Conservation (phyloP, 1,284 basidiomycete genomes). For the Heliocybe sulcata region DNA sequence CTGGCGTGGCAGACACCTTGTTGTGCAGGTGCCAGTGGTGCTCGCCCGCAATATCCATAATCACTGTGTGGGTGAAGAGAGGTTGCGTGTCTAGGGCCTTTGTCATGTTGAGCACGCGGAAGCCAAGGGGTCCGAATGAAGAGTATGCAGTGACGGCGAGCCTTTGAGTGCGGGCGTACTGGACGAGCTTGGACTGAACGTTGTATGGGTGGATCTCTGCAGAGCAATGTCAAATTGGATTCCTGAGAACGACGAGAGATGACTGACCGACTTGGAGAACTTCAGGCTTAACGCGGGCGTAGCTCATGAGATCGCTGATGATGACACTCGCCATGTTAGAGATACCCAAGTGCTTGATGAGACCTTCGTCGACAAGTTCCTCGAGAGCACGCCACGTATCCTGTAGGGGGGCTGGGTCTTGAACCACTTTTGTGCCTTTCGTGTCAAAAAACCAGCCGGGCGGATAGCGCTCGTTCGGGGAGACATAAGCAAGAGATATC, state of each 20-base stretch:
- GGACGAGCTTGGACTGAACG: slow-evolving; percentile 13
- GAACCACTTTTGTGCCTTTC: slow-evolving; percentile 15
- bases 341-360: slow-evolving; percentile 17
- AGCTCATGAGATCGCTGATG: slow-evolving; percentile 18
- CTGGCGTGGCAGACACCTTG: slow-evolving; percentile 8
- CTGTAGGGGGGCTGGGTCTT: slow-evolving; percentile 14
- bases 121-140: slow-evolving; percentile 19
- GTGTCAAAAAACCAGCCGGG: slow-evolving; percentile 18
- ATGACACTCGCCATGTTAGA: slow-evolving; percentile 17
- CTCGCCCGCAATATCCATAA: slow-evolving; percentile 13
- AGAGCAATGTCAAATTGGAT: not conserved
- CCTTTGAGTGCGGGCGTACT: slow-evolving; percentile 14
- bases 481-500: not conserved
- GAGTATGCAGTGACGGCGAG: slow-evolving; percentile 18
- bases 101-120: slow-evolving; percentile 15
- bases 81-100: slow-evolving; percentile 13
- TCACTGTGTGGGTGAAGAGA: slow-evolving; percentile 16
- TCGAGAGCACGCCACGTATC: slow-evolving; percentile 21
- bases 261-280: slow-evolving; percentile 19
- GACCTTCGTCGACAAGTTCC: slow-evolving; percentile 17
- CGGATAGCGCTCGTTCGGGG: slow-evolving; percentile 16
- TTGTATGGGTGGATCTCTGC: slow-evolving; percentile 20
- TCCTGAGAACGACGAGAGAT: slow-evolving; percentile 3
- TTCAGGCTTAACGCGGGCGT: slow-evolving; percentile 16
- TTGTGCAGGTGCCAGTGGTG: slow-evolving; percentile 6